Base-by-base conservation (phyloP, 1,284 basidiomycete genomes). In the Pseudozyma hubeiensis region DNA sequence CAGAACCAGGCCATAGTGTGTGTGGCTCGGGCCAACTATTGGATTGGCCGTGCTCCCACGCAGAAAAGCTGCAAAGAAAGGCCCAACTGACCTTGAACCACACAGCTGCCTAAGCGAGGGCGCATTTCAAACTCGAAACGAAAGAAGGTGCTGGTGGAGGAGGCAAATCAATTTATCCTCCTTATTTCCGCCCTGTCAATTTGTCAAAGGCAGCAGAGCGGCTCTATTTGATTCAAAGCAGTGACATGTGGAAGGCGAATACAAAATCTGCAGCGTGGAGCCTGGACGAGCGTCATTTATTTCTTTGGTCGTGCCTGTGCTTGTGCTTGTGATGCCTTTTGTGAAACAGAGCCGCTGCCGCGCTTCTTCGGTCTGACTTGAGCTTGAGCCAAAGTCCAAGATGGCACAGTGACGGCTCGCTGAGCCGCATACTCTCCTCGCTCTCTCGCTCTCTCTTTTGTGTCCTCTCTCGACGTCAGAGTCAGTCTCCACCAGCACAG, bases 21-120 rank as follows among this genome's bases (percentile, higher is more conserved):
- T 39, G 44, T 39, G 44, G 53, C 53, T 54, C 53, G 53, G 53
- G 53, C 53, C 53, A 54, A 54, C 53, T 54, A 34, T 19, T 30
- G 10, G 7, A 44, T 24, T 24, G 10, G 17, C 31, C 17, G 46
- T 47, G 30, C 17, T 45, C 13, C 13, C 3, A 16, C n/a, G 11
- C n/a, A 16, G 51, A 53, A n/a, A 43, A 43, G 39, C 14, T 10
- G 14, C 14, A 37, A 37, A 37, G 14, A 37, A 37, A 37, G 14
- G 35, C 9, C 35, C 8, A 14, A 37, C 35, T 37, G 35, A 14
- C 24, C 24, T 37, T 37, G 35, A 37, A 14, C 35, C 14, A 14
- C 35, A 37, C 9, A 37, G 35, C 14, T 14, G 35, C 14, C 29
- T 54, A 54, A 46, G 53, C 53, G 53, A 54, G 53, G 44, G 53